Evolutionary conservation across 257 asterid genomes (phyloP).

Genomic region (Salvia splendens): DNA sequence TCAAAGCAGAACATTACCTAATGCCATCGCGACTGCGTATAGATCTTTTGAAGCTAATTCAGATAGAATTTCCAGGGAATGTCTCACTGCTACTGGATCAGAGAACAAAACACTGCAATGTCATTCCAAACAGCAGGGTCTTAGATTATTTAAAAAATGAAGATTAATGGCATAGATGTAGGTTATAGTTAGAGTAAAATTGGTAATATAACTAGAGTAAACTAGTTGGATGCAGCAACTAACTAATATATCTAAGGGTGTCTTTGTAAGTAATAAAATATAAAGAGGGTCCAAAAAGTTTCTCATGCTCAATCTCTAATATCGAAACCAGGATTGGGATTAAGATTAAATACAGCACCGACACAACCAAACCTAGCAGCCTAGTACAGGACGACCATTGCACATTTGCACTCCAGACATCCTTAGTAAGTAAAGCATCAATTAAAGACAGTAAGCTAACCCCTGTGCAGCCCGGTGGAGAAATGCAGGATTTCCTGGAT

Average conservation of each 20-base stretch:
- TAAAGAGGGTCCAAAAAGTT: not conserved
- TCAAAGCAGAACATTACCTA: constrained; percentile 55
- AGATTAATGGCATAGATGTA: constrained; percentile 9
- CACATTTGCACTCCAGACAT: not conserved
- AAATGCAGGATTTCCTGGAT: constrained; percentile 96
- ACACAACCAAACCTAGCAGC: constrained; percentile 21
- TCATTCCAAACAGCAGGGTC: constrained; percentile 17
- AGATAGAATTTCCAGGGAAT: constrained; percentile 88
- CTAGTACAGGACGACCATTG: constrained; percentile 8
- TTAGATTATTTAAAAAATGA: constrained; percentile 21
- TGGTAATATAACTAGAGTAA: not conserved
- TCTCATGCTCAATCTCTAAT: not conserved
- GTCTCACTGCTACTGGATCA: constrained; percentile 96
- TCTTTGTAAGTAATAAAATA: not conserved
- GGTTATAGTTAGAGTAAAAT: constrained; percentile 2
- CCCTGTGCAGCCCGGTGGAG: constrained; percentile 97
- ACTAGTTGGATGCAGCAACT: not conserved
- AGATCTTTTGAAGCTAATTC: constrained; percentile 88
- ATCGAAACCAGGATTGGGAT: constrained; percentile 21
- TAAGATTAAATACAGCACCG: constrained; percentile 25
- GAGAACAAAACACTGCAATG: constrained; percentile 83
- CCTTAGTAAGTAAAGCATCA: constrained; percentile 30
- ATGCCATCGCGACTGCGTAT: constrained; percentile 87
- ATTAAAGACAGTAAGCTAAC: constrained; percentile 48
- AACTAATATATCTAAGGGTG: not conserved